phyloP scores from a whole-genome alignment of 139 green algal genomes.

The Spirogloea muscicola region DNA sequence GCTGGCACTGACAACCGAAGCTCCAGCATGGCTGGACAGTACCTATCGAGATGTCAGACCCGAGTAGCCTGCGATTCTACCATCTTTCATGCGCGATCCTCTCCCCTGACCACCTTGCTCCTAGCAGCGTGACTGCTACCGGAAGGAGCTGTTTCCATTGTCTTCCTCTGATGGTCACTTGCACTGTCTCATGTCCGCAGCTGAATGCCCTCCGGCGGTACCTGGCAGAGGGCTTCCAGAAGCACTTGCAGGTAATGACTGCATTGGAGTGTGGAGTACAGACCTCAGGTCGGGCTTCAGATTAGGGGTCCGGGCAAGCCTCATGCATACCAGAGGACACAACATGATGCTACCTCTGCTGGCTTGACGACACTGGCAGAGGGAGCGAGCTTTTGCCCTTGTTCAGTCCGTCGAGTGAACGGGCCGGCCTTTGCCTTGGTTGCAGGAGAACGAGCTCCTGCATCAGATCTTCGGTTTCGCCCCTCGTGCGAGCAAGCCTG shows the following conservation, averaged over 20 bases:
- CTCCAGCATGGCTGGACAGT: too few relatives aligned
- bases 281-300: too few relatives aligned
- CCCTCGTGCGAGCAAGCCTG: not conserved
- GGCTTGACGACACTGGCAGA: too few relatives aligned
- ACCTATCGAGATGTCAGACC: not conserved
- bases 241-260: constrained; percentile 42
- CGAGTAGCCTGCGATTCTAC: not conserved
- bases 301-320: too few relatives aligned
- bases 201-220: constrained; percentile 31
- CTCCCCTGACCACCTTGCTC: not conserved
- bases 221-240: constrained; percentile 30
- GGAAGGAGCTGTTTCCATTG: not conserved
- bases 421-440: not conserved
- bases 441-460: constrained; percentile 31
- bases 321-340: too few relatives aligned
- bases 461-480: constrained; percentile 34
- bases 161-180: not conserved
- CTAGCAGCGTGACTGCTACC: not conserved
- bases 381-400: too few relatives aligned
- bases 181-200: constrained; percentile 1
- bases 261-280: too few relatives aligned
- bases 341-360: too few relatives aligned
- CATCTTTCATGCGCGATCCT: not conserved
- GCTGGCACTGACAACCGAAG: too few relatives aligned
- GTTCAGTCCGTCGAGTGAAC: too few relatives aligned